phyloP scores from a whole-genome alignment of 2,329 filamentous ascomycete species.

The Hypoxylon sp. region DNA sequence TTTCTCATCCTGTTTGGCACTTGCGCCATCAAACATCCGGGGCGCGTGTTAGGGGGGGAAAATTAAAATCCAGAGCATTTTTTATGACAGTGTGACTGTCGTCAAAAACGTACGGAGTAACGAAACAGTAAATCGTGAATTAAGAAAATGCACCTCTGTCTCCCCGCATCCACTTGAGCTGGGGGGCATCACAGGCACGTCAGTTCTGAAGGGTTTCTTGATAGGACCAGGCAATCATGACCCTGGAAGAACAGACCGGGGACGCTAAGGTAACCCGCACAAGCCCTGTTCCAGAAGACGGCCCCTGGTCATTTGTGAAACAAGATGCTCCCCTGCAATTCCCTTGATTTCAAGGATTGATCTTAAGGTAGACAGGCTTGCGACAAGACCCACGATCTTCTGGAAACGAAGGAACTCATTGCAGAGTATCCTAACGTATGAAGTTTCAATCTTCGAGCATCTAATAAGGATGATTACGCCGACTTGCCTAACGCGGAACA shows the following conservation, averaged over 20 bases:
- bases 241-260: conserved; percentile 40
- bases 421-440: conserved; percentile 25
- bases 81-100: conserved; percentile 47
- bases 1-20: conserved; percentile 42
- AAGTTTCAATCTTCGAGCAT: conserved; percentile 25
- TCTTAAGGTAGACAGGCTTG: conserved; percentile 60
- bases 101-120: conserved; percentile 36
- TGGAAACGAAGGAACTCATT: conserved; percentile 57
- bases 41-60: conserved; percentile 22
- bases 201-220: conserved; percentile 42
- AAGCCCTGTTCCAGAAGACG: conserved; percentile 57
- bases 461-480: conserved; percentile 14
- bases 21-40: conserved; percentile 45
- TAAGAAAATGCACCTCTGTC: conserved; percentile 42
- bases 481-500: conserved; percentile 18
- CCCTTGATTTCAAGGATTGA: conserved; percentile 58
- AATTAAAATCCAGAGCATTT: conserved; percentile 38
- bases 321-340: conserved; percentile 65
- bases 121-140: conserved; percentile 44
- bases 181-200: conserved; percentile 50
- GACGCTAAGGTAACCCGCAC: conserved; percentile 50
- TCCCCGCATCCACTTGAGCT: conserved; percentile 47
- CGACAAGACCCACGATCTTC: conserved; percentile 60
- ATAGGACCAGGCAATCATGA: conserved; percentile 42
- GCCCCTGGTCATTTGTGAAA: conserved; percentile 66